Evolutionary conservation across 1,284 basidiomycete genomes (phyloP), one percentile per base, ranked within the genome.

Genomic region (Pascua guehoae): DNA sequence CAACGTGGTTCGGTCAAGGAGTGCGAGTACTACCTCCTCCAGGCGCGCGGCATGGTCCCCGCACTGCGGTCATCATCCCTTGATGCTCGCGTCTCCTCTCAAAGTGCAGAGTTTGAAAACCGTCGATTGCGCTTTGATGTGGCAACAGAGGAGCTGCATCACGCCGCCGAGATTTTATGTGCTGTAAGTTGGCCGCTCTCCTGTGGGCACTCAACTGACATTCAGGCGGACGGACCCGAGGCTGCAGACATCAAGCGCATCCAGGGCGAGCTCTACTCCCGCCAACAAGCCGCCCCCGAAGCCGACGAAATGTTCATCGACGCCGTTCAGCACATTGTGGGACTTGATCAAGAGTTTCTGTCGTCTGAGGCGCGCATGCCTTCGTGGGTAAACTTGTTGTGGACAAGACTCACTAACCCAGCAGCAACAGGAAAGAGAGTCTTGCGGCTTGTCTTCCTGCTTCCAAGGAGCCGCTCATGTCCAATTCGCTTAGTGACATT

Each of bases 1-100:
- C 71, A 79, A 0, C 83, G 89, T 7, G 92, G 92, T 0, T 89
- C 89, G 1, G 83, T 85, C 8, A 84, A 87, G 32, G 89, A 92
- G 66, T 85, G 88, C 5, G 86, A 90, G 61, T 91, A 88, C 67
- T 93, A 91, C 70, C 80, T 87, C 1, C 80, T 85, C 42, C 86
- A 91, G 66, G 88, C 87, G 0, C 78, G 82, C 12, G 83, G 86
- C 17, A 78, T 94, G 5, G 87, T 89, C 0, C 79, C 81, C 43
- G 80, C 85, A 3, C 70, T 91, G 12, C 85, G 85, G 54, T 83
- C 87, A 0, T 83, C 86, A 4, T 81, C 84, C 0, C 79, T 88
- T 66, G 72, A 82, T 2, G 83, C 85, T 17, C 82, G 87, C 8
- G 86, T 88, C 0, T 73, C 86, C 15, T 80, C 85, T 0, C 79